Evolutionary conservation across 495 filamentous ascomycete genomes (phyloP).

Genomic region (Lentithecium fluviatile): DNA sequence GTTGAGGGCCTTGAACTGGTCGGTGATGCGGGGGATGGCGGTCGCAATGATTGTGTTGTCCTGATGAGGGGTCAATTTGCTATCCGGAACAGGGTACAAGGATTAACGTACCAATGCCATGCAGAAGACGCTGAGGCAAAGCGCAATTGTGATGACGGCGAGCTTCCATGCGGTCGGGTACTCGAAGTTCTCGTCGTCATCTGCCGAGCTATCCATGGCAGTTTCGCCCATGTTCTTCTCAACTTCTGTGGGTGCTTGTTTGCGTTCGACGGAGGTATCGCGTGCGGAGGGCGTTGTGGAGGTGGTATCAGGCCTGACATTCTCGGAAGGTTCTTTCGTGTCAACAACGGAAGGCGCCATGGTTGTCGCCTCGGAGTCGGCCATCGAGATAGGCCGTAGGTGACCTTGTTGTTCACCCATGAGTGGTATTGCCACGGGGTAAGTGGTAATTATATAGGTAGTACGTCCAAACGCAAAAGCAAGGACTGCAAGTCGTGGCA

Average conservation of each 20-base stretch:
- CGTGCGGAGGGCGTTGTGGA: neutral
- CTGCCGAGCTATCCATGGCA: constrained; percentile 11
- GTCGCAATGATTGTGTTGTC: constrained; percentile 83
- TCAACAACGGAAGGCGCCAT: constrained; percentile 28
- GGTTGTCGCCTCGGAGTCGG: constrained; percentile 30
- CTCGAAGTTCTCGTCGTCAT: constrained; percentile 43
- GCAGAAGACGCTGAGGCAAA: constrained; percentile 64
- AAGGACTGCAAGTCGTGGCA: neutral
- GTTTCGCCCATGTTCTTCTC: constrained; percentile 6
- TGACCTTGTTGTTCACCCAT: constrained; percentile 24
- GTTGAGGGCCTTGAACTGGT: constrained; percentile 69
- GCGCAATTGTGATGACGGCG: constrained; percentile 56
- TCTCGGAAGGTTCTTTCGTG: constrained; percentile 12
- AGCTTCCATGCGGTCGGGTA: constrained; percentile 56
- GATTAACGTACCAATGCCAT: constrained; percentile 56
- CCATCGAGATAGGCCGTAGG: constrained; percentile 24
- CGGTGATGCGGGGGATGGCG: constrained; percentile 80
- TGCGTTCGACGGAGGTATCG: neutral
- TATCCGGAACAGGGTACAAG: constrained; percentile 46
- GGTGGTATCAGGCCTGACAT: too few species aligned
- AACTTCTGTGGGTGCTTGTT: neutral
- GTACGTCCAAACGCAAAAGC: neutral
- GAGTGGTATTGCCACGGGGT: neutral
- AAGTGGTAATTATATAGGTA: neutral
- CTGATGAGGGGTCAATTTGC: constrained; percentile 20